Evolutionary conservation across 164 flowering plant species (phyloP).

Genomic region (Dillenia suffruticosa): DNA sequence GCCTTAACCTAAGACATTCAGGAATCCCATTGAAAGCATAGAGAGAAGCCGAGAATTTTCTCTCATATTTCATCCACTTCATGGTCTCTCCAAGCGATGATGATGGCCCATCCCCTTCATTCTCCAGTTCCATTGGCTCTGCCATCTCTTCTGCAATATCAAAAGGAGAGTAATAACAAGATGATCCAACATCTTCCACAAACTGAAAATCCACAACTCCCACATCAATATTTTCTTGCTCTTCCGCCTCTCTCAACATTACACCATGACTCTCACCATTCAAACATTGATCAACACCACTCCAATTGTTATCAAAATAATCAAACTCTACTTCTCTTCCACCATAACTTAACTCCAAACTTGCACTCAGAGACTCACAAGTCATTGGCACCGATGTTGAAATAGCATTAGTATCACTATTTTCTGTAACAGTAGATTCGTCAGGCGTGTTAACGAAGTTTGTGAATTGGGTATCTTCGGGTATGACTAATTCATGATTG

Average conservation of each 20-base stretch:
- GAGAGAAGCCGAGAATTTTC: conserved; percentile 63
- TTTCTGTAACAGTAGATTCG: not conserved
- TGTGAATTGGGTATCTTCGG: conserved; percentile 8
- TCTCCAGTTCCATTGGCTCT: conserved; percentile 23
- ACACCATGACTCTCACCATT: not conserved
- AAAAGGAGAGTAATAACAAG: conserved; percentile 26
- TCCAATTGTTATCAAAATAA: conserved; percentile 7
- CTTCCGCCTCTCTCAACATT: conserved; percentile 4
- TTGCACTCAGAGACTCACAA: not conserved
- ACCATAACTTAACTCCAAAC: not conserved
- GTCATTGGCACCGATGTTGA: not conserved
- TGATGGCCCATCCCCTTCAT: conserved; percentile 15
- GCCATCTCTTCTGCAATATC: conserved; percentile 35
- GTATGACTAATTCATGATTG: not conserved
- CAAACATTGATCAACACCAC: not conserved
- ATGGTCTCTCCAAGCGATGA: conserved; percentile 5
- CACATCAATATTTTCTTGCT: conserved; percentile 14
- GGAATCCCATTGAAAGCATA: conserved; percentile 66
- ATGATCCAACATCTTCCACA: conserved; percentile 22
- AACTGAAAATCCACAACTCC: conserved; percentile 33
- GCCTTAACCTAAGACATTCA: conserved; percentile 50
- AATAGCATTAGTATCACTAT: not conserved
- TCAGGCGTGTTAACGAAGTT: conserved; percentile 12
- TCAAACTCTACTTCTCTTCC: conserved; percentile 7
- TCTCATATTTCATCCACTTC: conserved; percentile 69